A percentile compares a stretch with the other conserved stretches of the same genome.
These are phyloP conservation scores for Hypoxylon sp. DNA, from an alignment of 2,329 filamentous ascomycete genomes.

Conservation along the genomic window DNA sequence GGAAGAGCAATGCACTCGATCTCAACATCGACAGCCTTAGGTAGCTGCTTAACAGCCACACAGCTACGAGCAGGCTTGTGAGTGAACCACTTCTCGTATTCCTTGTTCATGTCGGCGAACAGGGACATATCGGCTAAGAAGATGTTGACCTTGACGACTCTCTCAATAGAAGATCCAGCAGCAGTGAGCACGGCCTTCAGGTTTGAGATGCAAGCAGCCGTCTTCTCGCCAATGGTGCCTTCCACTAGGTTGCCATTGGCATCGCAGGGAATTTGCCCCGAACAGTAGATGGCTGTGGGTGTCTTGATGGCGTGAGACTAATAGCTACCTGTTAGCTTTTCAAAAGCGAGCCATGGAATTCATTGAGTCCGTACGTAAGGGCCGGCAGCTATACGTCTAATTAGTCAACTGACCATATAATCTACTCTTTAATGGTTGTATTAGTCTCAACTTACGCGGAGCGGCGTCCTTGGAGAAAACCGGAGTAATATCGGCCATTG, in stretches of 20 bases:
- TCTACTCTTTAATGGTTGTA: conserved; percentile 3
- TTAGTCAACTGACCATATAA: conserved; percentile 38
- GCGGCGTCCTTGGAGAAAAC: conserved; percentile 73
- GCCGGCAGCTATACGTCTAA: conserved; percentile 65
- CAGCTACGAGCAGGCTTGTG: conserved; percentile 91
- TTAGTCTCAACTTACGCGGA: conserved; percentile 63
- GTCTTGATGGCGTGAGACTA: conserved; percentile 78
- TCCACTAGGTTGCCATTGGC: conserved; percentile 69
- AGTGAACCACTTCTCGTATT: conserved; percentile 86
- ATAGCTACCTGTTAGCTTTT: conserved; percentile 21
- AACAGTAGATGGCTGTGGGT: conserved; percentile 75
- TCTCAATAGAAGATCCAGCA: conserved; percentile 82
- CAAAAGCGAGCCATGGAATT: conserved; percentile 39
- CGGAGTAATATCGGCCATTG: conserved; percentile 63
- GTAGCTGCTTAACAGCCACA: conserved; percentile 89
- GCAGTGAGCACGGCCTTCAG: conserved; percentile 86
- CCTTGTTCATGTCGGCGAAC: conserved; percentile 88
- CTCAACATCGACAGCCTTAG: conserved; percentile 88
- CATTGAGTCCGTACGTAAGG: conserved; percentile 69
- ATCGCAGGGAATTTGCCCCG: conserved; percentile 79
- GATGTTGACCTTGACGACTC: conserved; percentile 91
- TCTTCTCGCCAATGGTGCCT: conserved; percentile 75
- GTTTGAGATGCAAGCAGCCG: conserved; percentile 77
- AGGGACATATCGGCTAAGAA: conserved; percentile 93
- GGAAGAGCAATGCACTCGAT: conserved; percentile 89